Evolutionary conservation across 805 yeast genomes (phyloP).

Genomic region (Zygoascus biomembranicola): DNA sequence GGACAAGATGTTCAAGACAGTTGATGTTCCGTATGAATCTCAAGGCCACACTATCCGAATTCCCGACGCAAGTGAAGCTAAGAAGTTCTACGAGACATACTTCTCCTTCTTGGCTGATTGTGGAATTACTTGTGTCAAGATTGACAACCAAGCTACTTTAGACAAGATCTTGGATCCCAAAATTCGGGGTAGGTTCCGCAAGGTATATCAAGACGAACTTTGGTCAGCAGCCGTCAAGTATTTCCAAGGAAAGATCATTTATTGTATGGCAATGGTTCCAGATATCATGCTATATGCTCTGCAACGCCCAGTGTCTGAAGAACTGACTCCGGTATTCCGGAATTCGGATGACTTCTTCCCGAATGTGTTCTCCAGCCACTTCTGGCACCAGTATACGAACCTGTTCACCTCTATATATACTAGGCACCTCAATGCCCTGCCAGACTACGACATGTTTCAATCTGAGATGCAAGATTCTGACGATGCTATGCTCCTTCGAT

Average conservation of each 20-base stretch:
- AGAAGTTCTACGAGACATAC: slow-evolving; percentile 21
- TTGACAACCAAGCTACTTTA: slow-evolving; percentile 23
- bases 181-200: slow-evolving; percentile 11
- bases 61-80: slow-evolving; percentile 8
- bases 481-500: not conserved
- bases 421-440: slow-evolving; percentile 16
- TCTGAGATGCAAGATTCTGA: slow-evolving; percentile 13
- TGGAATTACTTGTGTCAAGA: slow-evolving; percentile 24
- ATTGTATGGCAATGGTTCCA: slow-evolving; percentile 26
- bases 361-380: slow-evolving; percentile 19
- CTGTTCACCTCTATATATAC: slow-evolving; percentile 20
- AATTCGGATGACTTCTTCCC: slow-evolving; percentile 29
- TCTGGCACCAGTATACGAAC: slow-evolving; percentile 26
- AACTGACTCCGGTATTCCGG: slow-evolving; percentile 19
- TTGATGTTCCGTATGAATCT: slow-evolving; percentile 4
- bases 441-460: slow-evolving; percentile 28
- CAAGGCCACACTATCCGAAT: slow-evolving; percentile 2
- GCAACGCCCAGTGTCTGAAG: not conserved
- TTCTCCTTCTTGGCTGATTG: slow-evolving; percentile 18
- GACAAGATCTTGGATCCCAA: slow-evolving; percentile 16
- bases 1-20: slow-evolving; percentile 15
- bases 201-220: slow-evolving; percentile 22
- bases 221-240: slow-evolving; percentile 15
- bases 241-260: slow-evolving; percentile 20
- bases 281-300: slow-evolving; percentile 14